Conservation (phyloP, 1,284 basidiomycete genomes). For the Cryptococcus sp. region DNA sequence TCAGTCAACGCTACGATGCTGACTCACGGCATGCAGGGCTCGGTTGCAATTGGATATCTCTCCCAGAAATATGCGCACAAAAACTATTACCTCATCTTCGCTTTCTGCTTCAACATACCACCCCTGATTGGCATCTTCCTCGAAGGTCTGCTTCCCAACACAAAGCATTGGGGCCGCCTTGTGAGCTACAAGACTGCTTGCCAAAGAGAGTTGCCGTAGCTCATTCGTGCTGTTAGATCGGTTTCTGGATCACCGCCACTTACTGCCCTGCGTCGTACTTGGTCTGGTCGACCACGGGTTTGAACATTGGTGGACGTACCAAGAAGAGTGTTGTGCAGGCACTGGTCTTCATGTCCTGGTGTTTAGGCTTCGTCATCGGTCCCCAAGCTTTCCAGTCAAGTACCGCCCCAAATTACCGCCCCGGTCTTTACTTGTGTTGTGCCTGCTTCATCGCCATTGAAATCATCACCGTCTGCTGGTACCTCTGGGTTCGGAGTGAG, state of each 20-base stretch:
- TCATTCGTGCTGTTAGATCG: conserved; percentile 3
- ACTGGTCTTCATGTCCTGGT: conserved; percentile 18
- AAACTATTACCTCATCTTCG: conserved; percentile 6
- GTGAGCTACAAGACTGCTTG: not conserved
- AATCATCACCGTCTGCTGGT: conserved; percentile 11
- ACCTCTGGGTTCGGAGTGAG: conserved; percentile 15
- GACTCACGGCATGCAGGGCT: conserved; percentile 3
- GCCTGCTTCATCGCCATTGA: conserved; percentile 17
- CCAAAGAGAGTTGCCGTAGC: too few species aligned
- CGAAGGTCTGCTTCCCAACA: conserved; percentile 15
- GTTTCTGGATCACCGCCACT: conserved; percentile 19
- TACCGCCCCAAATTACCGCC: conserved; percentile 9
- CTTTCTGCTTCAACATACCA: conserved; percentile 7
- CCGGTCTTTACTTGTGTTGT: conserved; percentile 18
- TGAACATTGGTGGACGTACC: conserved; percentile 26
- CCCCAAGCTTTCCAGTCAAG: conserved; percentile 13
- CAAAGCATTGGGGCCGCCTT: conserved; percentile 14
- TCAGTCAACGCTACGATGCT: not conserved
- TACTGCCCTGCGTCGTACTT: conserved; percentile 9
- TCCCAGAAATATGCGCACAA: conserved; percentile 8
- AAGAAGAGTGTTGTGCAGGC: conserved; percentile 24
- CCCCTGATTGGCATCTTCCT: conserved; percentile 17
- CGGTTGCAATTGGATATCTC: conserved; percentile 1
- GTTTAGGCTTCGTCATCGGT: conserved; percentile 13
- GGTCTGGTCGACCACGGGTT: conserved; percentile 12